These are phyloP conservation scores for Penicillium nordicum DNA, from an alignment of 2,329 filamentous ascomycete species.

Conservation along the genomic window DNA sequence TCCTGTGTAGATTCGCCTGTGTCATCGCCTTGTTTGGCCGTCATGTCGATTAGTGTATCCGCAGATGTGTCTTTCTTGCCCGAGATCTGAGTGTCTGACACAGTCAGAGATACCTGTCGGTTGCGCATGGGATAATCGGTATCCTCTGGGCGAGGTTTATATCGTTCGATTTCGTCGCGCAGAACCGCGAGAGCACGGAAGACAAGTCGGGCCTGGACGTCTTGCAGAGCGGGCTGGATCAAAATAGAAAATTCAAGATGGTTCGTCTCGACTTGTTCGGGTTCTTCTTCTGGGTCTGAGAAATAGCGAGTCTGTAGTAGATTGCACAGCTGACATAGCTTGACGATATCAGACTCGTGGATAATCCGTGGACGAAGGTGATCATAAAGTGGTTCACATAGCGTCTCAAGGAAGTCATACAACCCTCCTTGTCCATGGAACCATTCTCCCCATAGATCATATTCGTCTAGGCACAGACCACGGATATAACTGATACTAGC, in stretches of 20 bases:
- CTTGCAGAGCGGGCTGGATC: conserved; percentile 63
- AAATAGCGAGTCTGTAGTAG: conserved; percentile 65
- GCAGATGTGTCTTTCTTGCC: conserved; percentile 50
- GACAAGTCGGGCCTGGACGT: conserved; percentile 64
- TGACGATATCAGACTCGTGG: conserved; percentile 63
- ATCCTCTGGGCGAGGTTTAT: conserved; percentile 62
- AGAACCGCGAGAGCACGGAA: conserved; percentile 62
- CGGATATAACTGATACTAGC: conserved; percentile 64
- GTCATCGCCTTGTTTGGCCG: conserved; percentile 50
- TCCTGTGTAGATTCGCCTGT: conserved; percentile 44
- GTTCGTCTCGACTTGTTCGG: conserved; percentile 48
- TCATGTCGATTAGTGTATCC: conserved; percentile 39
- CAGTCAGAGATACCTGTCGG: conserved; percentile 42
- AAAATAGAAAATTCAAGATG: conserved; percentile 61
- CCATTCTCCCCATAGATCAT: conserved; percentile 65
- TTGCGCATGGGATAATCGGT: conserved; percentile 60
- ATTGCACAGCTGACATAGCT: conserved; percentile 64
- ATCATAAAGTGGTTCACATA: conserved; percentile 67
- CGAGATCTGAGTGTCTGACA: conserved; percentile 49
- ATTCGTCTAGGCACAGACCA: conserved; percentile 64
- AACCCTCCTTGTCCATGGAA: conserved; percentile 61
- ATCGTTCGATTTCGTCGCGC: conserved; percentile 65
- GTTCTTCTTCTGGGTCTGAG: conserved; percentile 55
- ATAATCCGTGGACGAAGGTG: conserved; percentile 63
- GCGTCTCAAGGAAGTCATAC: conserved; percentile 64